Base-by-base conservation (phyloP, 441 rosid species). In the Brassica balearica region DNA sequence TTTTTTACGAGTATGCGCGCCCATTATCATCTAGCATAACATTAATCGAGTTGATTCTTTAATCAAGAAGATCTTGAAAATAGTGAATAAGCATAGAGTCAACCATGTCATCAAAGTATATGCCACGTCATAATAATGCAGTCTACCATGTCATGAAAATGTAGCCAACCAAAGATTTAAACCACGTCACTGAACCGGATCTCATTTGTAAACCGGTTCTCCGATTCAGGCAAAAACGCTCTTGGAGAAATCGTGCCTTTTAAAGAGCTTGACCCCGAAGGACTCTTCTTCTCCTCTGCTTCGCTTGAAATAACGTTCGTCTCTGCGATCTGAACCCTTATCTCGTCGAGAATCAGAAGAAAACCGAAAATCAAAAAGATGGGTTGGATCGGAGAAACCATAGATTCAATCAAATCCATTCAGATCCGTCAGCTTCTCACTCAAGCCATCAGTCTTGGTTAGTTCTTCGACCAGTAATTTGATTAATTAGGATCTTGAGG, bases 371-470 rank as follows among this genome's bases (percentile, higher is more conserved):
- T 58, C 32, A 20, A 74, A 36, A 55, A 85, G 72, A 92, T 89
- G 97, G 93, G 93, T 76, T 89, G 84, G 89, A 79, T 92, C 75
- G 91, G 92, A 63, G 97, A 89, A 29, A 85, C 89, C 43, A 67
- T 89, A 12, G 91, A 86, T 72, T 92, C 96, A 23, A 80, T 92
- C 69, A 87, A 84, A 84, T 89, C 91, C 11, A 85, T 89, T 62
- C 91, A 92, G 91, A 88, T 86, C 84, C 94, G 94, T 17, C 96
- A 89, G 82, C 91, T 89, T 60, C 86, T 88, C 59, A 85, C 87
- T 68, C 97, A 92, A 73, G 89, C 85, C 61, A 85, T 91, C 75
- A 91, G 92, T 85, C 89, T 92, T 23, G 97, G 97, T 92, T 78
- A 36, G 89, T 51, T 82, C 68, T 76, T n/a, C 65, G 5, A 3